These are phyloP conservation scores for Nicotiana undulata DNA, from an alignment of 257 asterid genomes.

Conservation along the genomic window DNA sequence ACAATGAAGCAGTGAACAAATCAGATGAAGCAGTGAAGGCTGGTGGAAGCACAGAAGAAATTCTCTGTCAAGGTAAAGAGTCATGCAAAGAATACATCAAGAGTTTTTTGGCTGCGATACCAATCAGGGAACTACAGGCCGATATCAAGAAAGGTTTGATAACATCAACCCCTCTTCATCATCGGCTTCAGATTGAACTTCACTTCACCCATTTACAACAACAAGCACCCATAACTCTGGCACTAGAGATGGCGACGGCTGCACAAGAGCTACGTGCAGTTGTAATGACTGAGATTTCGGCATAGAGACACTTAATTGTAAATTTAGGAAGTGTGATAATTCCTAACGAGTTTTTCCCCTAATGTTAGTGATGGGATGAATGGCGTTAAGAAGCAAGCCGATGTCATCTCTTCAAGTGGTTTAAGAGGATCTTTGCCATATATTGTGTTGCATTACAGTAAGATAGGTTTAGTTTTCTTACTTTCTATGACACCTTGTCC, in stretches of 20 bases:
- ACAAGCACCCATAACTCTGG: constrained; percentile 3
- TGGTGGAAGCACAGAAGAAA: constrained; percentile 38
- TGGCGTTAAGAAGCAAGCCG: constrained; percentile 18
- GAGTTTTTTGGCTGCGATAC: constrained; percentile 90
- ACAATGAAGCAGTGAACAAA: constrained; percentile 11
- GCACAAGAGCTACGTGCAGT: constrained; percentile 16
- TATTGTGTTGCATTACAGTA: background rate
- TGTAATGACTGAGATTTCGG: constrained; percentile 14
- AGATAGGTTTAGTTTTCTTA: background rate
- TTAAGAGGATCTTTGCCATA: background rate
- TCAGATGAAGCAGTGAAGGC: constrained; percentile 33
- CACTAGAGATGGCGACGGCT: constrained; percentile 13
- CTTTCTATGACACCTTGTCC: background rate
- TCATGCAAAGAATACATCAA: constrained; percentile 85
- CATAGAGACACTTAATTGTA: constrained; percentile 23
- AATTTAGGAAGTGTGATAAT: constrained; percentile 19
- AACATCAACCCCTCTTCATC: constrained; percentile 66
- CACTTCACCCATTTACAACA: constrained; percentile 50
- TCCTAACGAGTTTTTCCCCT: constrained; percentile 15
- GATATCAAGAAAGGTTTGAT: constrained; percentile 77
- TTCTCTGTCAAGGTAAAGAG: constrained; percentile 66
- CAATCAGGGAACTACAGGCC: constrained; percentile 75
- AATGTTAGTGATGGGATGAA: background rate
- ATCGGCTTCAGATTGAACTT: constrained; percentile 85
- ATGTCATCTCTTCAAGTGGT: constrained; percentile 2